Percentiles rank a stretch among this genome's conserved stretches.
These are phyloP conservation scores for Boletus bicolor DNA, from an alignment of 768 basidiomycete species.

Conservation along the genomic window DNA sequence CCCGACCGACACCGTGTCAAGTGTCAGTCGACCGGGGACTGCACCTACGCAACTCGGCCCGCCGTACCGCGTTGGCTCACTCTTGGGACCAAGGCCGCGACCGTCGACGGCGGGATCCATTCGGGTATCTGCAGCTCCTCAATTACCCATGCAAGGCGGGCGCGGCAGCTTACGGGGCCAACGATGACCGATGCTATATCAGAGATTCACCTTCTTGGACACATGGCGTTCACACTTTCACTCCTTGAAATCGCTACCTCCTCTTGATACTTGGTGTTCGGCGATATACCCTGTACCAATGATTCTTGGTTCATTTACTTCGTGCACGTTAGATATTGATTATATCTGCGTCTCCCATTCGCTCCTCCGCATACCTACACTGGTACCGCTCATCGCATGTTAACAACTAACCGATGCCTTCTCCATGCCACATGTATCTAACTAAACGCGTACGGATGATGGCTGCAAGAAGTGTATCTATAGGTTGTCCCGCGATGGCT, in stretches of 20 bases:
- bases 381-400: slow-evolving; percentile 19
- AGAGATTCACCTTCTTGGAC: slow-evolving; percentile 18
- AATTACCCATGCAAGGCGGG: slow-evolving; percentile 32
- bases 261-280: slow-evolving; percentile 3
- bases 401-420: not conserved
- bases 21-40: slow-evolving; percentile 4
- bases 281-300: slow-evolving; percentile 18
- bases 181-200: slow-evolving; percentile 5
- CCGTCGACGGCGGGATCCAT: slow-evolving; percentile 20
- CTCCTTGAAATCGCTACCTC: slow-evolving; percentile 10
- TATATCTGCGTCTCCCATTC: slow-evolving; percentile 1
- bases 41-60: not conserved
- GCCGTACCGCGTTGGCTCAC: slow-evolving; percentile 17
- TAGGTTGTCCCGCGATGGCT: not conserved
- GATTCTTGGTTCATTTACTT: not conserved
- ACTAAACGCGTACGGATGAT: slow-evolving; percentile 6
- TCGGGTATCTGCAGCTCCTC: slow-evolving; percentile 20
- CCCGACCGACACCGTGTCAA: not conserved
- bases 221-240: not conserved
- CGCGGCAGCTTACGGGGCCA: slow-evolving; percentile 18
- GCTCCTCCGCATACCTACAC: slow-evolving; percentile 7
- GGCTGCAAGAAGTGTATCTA: slow-evolving; percentile 1
- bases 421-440: not conserved
- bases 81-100: slow-evolving; percentile 31
- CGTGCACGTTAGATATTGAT: not conserved